Percentiles rank a stretch among this genome's conserved stretches.
phyloP scores from a whole-genome alignment of 768 basidiomycete genomes.

The Trametes cinnabarina region DNA sequence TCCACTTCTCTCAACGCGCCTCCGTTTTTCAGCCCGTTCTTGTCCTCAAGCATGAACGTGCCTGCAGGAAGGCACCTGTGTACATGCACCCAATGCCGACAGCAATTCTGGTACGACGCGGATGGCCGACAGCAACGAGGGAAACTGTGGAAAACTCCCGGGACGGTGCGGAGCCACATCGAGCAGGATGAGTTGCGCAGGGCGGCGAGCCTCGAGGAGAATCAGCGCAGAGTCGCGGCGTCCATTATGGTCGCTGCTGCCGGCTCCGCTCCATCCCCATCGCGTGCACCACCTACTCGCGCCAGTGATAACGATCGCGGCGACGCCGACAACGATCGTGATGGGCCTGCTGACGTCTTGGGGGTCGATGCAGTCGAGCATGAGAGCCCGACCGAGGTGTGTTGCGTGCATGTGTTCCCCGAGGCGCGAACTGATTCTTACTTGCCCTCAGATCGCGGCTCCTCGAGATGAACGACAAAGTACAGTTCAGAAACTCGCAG shows the following conservation, averaged over 20 bases:
- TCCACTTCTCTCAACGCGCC: no score
- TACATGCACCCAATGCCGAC: neutral
- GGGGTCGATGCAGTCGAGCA: no score
- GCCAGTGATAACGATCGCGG: neutral
- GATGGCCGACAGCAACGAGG: neutral
- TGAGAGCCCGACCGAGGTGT: no score
- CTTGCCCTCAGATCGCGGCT: no score
- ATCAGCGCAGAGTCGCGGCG: neutral
- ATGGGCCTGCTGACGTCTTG: no score
- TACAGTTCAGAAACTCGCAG: no score
- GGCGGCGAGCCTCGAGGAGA: neutral
- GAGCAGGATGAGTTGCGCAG: neutral
- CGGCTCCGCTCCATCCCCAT: neutral
- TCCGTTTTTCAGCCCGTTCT: no score
- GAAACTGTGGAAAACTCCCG: neutral
- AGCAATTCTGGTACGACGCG: neutral
- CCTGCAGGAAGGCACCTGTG: neutral
- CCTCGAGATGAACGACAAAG: no score
- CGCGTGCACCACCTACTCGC: neutral
- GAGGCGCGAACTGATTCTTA: no score
- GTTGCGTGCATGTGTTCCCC: no score
- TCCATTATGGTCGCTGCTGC: neutral
- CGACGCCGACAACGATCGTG: neutral
- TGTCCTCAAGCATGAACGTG: neutral
- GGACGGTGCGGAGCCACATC: neutral